A percentile compares a stretch with the other conserved stretches of the same genome.
These are phyloP conservation scores for Ehretia macrophylla DNA, from an alignment of 257 asterid species.

Conservation along the genomic window DNA sequence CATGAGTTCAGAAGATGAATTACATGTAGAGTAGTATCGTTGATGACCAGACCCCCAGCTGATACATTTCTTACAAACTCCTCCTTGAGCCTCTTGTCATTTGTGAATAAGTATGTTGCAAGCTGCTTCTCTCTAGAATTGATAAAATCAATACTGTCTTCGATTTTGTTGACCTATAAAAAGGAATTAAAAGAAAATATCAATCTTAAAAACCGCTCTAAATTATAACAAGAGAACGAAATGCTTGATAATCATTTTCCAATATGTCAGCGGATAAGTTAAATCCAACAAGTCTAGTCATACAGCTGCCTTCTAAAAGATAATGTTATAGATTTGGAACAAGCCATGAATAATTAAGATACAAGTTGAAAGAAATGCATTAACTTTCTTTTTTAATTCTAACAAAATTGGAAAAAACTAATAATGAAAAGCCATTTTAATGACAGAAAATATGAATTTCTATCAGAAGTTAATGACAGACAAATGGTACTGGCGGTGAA, in stretches of 20 bases:
- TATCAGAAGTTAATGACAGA: neutral
- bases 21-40: constrained; percentile 73
- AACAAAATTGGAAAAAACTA: too few relatives aligned
- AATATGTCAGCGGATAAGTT: too few relatives aligned
- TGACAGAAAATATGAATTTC: too few relatives aligned
- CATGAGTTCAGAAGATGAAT: constrained; percentile 19
- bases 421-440: too few relatives aligned
- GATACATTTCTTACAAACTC: constrained; percentile 55
- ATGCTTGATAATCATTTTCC: neutral
- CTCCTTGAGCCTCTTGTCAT: constrained; percentile 67
- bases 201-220: constrained; percentile 1
- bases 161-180: constrained; percentile 58
- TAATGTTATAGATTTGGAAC: too few relatives aligned
- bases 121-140: constrained; percentile 76
- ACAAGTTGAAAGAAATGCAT: too few relatives aligned
- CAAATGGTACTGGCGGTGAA: neutral
- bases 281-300: too few relatives aligned
- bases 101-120: constrained; percentile 84
- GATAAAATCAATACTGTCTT: constrained; percentile 54
- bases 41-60: constrained; percentile 69
- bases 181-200: constrained; percentile 12
- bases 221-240: constrained; percentile 5
- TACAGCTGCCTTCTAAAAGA: too few relatives aligned
- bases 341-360: too few relatives aligned
- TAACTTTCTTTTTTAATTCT: too few relatives aligned